Evolutionary conservation across 2,329 filamentous ascomycete genomes (phyloP).

Genomic region (Penicillium sp.): DNA sequence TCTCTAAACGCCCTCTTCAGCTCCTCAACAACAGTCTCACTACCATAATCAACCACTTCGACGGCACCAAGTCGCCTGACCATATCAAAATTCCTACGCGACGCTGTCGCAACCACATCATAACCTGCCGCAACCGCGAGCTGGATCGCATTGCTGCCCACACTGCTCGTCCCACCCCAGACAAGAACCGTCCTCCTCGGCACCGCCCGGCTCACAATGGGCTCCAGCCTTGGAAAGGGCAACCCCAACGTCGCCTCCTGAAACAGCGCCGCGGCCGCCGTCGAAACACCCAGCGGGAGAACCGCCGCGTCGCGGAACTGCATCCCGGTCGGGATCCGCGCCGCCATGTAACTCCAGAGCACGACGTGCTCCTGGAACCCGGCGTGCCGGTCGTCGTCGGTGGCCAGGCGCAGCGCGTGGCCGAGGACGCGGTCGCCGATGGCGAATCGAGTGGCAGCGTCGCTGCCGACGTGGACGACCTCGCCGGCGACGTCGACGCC

Average conservation of each 20-base stretch:
- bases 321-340: no score
- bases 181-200: neutral
- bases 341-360: no score
- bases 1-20: neutral
- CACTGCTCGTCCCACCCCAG: neutral
- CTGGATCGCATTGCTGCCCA: neutral
- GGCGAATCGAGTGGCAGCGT: neutral
- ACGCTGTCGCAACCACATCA: neutral
- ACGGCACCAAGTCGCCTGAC: neutral
- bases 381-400: no score
- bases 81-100: neutral
- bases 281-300: neutral
- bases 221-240: neutral
- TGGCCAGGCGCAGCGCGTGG: no score
- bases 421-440: neutral
- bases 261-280: neutral
- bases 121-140: neutral
- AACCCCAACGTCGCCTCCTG: neutral
- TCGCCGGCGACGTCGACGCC: neutral
- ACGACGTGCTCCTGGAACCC: no score
- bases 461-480: neutral
- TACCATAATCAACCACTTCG: neutral
- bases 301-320: no score
- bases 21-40: neutral
- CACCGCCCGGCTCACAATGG: neutral